A percentile compares a stretch with the other conserved stretches of the same genome.
Evolutionary conservation across 2,329 filamentous ascomycete species (phyloP).

Genomic region (Cercospora sp.): DNA sequence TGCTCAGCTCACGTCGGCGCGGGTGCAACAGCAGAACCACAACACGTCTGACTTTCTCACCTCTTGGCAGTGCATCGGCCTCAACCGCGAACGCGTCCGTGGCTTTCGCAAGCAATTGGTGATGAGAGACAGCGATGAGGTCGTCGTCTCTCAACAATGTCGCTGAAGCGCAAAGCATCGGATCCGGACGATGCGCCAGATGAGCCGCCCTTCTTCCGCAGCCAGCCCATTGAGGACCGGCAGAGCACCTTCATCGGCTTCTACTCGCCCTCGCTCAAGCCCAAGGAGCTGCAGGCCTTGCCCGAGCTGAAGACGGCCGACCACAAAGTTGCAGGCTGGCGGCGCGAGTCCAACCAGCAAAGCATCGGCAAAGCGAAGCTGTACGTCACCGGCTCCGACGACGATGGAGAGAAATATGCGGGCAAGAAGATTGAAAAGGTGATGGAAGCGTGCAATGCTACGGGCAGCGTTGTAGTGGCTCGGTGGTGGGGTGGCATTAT

Average conservation of each 20-base stretch:
- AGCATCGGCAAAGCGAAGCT: conserved; percentile 44
- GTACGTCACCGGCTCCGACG: conserved; percentile 51
- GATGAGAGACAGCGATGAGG: not conserved
- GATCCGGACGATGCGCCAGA: conserved; percentile 18
- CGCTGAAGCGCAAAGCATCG: conserved; percentile 35
- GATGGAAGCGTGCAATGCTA: conserved; percentile 46
- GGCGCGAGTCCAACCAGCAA: conserved; percentile 50
- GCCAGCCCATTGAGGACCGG: conserved; percentile 51
- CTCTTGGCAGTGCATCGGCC: not conserved
- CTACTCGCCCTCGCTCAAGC: conserved; percentile 49
- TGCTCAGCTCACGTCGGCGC: conserved; percentile 16
- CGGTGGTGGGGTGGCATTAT: conserved; percentile 57
- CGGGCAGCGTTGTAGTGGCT: conserved; percentile 54
- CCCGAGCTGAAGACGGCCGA: conserved; percentile 48
- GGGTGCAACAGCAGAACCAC: not conserved
- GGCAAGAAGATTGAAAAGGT: conserved; percentile 51
- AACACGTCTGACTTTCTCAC: not conserved
- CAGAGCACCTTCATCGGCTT: conserved; percentile 54
- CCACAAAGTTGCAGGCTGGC: conserved; percentile 55
- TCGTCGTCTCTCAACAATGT: conserved; percentile 22
- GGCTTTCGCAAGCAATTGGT: not conserved
- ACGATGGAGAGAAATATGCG: conserved; percentile 57
- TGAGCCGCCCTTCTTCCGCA: conserved; percentile 45
- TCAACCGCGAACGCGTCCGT: not conserved
- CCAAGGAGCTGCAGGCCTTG: conserved; percentile 46